Evolutionary conservation across 2,329 filamentous ascomycete genomes (phyloP).

Genomic region (Pyrenophora teres): DNA sequence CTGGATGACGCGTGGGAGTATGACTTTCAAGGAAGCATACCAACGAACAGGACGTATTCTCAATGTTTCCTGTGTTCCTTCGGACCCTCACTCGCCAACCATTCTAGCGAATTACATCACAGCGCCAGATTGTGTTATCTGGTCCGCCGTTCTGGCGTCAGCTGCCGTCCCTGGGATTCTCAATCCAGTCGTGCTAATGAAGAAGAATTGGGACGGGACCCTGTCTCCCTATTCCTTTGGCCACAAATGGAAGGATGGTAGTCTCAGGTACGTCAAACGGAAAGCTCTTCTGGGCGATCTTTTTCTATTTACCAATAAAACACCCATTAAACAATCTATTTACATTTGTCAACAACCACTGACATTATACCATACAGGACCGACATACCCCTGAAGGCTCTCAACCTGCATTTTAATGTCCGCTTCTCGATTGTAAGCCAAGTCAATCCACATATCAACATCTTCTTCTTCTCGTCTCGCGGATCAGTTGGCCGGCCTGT

Average conservation of each 20-base stretch:
- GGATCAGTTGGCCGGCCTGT: slow-evolving; percentile 91
- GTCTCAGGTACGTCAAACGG: slow-evolving; percentile 55
- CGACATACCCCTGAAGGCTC: slow-evolving; percentile 90
- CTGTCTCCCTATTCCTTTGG: slow-evolving; percentile 93
- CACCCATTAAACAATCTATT: too few species aligned
- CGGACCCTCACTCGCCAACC: slow-evolving; percentile 88
- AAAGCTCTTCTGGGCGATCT: too few species aligned
- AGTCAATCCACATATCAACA: slow-evolving; percentile 96
- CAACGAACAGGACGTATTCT: slow-evolving; percentile 90
- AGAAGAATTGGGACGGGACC: slow-evolving; percentile 76
- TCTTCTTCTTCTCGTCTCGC: slow-evolving; percentile 97
- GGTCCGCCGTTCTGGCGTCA: slow-evolving; percentile 93
- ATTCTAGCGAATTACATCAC: slow-evolving; percentile 96
- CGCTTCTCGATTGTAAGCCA: slow-evolving; percentile 89
- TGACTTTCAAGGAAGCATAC: slow-evolving; percentile 95
- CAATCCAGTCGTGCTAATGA: slow-evolving; percentile 92
- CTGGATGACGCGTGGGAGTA: slow-evolving; percentile 90
- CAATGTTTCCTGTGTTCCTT: slow-evolving; percentile 94
- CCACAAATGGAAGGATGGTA: slow-evolving; percentile 99
- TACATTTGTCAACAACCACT: background rate
- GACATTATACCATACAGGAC: slow-evolving; percentile 58
- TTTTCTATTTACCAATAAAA: too few species aligned
- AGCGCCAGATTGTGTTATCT: slow-evolving; percentile 94
- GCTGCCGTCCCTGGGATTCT: slow-evolving; percentile 95
- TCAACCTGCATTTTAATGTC: slow-evolving; percentile 97